Conservation (phyloP, 352 stramenopile species). For the Globisporangium uncinulatum region DNA sequence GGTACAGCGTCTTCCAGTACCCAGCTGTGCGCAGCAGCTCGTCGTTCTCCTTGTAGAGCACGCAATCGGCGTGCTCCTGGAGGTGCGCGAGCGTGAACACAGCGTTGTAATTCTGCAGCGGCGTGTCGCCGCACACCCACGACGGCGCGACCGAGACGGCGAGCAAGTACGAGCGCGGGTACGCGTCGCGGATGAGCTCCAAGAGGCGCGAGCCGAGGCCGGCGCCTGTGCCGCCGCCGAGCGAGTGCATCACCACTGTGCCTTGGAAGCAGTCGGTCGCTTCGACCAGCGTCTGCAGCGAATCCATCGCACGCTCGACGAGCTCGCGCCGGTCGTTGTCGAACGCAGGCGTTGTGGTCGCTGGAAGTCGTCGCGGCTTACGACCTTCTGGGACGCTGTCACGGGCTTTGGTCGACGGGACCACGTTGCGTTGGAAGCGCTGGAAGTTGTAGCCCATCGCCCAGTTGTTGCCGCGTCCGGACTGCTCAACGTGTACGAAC, state of each 20-base stretch:
- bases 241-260: constrained; percentile 70
- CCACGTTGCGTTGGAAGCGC: constrained; percentile 27
- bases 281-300: constrained; percentile 67
- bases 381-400: not conserved
- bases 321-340: constrained; percentile 38
- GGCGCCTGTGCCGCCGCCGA: constrained; percentile 77
- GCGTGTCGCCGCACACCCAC: constrained; percentile 49
- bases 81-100: constrained; percentile 65
- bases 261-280: constrained; percentile 60
- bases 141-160: constrained; percentile 70
- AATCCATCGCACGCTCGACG: constrained; percentile 68
- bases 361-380: not conserved
- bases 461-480: constrained; percentile 86
- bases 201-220: constrained; percentile 78
- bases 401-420: constrained; percentile 16
- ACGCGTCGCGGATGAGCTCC: constrained; percentile 76
- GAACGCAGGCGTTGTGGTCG: not conserved
- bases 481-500: constrained; percentile 53
- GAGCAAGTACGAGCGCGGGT: constrained; percentile 63
- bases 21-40: constrained; percentile 47
- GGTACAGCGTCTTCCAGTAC: constrained; percentile 46
- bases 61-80: constrained; percentile 60
- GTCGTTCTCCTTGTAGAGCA: constrained; percentile 87
- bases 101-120: constrained; percentile 86
- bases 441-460: constrained; percentile 81